These are phyloP conservation scores for Chlamydomonas sp. DNA, from an alignment of 139 green algal genomes.

Conservation along the genomic window DNA sequence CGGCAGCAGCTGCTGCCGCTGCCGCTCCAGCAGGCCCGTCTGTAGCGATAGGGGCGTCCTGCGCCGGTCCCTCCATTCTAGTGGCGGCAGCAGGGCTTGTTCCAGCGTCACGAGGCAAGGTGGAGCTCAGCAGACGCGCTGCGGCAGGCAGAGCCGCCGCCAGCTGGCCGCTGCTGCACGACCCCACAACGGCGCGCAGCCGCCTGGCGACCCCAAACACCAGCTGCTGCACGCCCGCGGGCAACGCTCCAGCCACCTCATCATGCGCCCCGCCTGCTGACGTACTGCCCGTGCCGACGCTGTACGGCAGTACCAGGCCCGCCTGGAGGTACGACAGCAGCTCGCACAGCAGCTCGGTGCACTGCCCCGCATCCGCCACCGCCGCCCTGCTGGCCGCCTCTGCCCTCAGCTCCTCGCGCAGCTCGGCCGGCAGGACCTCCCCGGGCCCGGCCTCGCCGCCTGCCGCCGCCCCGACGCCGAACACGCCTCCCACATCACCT, in stretches of 20 bases:
- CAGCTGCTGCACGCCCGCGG: too few species aligned
- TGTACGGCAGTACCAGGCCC: background rate
- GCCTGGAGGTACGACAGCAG: background rate
- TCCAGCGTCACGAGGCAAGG: too few species aligned
- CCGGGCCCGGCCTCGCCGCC: background rate
- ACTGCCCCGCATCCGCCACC: background rate
- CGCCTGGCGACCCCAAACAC: background rate
- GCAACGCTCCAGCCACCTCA: background rate
- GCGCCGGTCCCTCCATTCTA: too few species aligned
- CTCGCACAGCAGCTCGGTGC: background rate
- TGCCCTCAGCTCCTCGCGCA: conserved; percentile 1
- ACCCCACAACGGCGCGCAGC: background rate
- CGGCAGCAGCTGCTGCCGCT: background rate
- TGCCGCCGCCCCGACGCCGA: background rate
- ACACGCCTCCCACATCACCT: background rate
- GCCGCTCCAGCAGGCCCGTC: too few species aligned
- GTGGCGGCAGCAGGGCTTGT: too few species aligned
- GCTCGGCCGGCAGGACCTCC: background rate
- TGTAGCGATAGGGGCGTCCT: too few species aligned
- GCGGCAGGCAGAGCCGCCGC: background rate
- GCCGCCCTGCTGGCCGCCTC: background rate
- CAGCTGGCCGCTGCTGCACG: background rate
- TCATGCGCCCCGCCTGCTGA: background rate
- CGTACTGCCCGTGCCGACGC: background rate
- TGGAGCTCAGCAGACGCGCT: background rate